Base-by-base conservation (phyloP, 768 basidiomycete species). In the Harrya chromipes region DNA sequence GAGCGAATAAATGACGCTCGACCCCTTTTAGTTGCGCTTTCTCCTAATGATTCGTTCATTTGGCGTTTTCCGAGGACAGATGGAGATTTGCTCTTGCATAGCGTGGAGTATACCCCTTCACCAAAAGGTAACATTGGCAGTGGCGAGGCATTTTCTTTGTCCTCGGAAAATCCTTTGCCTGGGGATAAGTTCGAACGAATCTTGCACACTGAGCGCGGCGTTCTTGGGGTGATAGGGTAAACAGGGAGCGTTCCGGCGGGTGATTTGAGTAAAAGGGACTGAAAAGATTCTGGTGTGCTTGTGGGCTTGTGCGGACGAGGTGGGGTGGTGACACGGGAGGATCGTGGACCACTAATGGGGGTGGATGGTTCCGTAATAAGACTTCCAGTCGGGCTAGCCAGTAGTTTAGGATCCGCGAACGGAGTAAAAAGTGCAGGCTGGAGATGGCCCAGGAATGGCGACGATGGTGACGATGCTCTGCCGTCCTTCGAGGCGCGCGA, bases 71-170 rank as follows among this genome's bases (percentile, higher is more conserved):
- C 72, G 27, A 75, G 63, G 20, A 66, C 46, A 33, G 67, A 62
- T 3, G 36, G 20, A 12, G 54, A 43, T 36, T 53, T 59, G 20
- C 35, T 61, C 43, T 60, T 54, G 24, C 56, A 62, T 5, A 75
- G 73, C 5, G 62, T 63, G 36, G 65, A 54, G 1, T 70, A 72
- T 40, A 79, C 72, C 26, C 77, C 74, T 49, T 84, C 82, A 26
- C 70, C 53, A 19, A 78, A 70, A 33, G 77, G 69, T 40, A 69
- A 63, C 24, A 59, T 49, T 9, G 57, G 57, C 5, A 65, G 53
- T 29, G 80, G 82, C 0, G 77, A 77, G 27, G 65, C 50, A 58
- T 88, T 88, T 62, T 89, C 86, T 67, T 88, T 87, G 63, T 84
- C 67, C 1, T 59, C 61, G 7, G 58, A 56, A 14, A 69, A 64